phyloP scores from a whole-genome alignment of 179 eudicot species.

The Spinacia oleracea region DNA sequence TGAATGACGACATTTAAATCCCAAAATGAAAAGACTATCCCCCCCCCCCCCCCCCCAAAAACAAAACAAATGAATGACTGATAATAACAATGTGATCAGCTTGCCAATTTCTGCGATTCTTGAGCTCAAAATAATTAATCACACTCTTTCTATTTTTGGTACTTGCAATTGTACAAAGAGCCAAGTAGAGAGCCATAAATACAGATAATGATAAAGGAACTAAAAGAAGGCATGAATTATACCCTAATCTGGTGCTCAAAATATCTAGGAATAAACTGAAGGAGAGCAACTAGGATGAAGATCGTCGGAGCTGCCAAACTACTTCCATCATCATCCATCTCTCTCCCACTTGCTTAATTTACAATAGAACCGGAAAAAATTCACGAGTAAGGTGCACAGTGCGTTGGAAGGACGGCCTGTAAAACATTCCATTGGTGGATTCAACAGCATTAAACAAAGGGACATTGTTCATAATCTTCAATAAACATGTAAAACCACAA shows the following conservation, averaged over 20 bases:
- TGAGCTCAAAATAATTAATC: neutral
- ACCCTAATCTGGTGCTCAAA: slow-evolving; percentile 54
- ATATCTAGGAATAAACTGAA: slow-evolving; percentile 52
- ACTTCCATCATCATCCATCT: slow-evolving; percentile 46
- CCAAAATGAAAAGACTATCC: neutral
- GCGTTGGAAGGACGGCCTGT: neutral
- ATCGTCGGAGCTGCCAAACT: slow-evolving; percentile 72
- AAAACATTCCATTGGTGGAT: neutral
- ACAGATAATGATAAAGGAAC: neutral
- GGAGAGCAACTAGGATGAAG: slow-evolving; percentile 48
- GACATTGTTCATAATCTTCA: neutral
- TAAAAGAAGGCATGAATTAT: neutral
- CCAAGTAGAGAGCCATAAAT: neutral
- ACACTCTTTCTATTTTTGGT: too few relatives aligned
- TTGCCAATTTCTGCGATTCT: neutral
- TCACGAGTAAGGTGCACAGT: neutral
- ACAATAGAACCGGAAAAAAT: neutral
- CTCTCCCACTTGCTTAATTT: neutral
- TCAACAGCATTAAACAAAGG: neutral
- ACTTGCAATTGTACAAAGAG: neutral
- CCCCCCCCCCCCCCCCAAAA: too few relatives aligned
- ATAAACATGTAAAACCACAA: neutral
- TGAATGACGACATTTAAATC: neutral
- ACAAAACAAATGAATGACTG: neutral
- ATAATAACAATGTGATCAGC: neutral